Base-by-base conservation (phyloP, 1,284 basidiomycete genomes). In the Malassezia arunalokei region DNA sequence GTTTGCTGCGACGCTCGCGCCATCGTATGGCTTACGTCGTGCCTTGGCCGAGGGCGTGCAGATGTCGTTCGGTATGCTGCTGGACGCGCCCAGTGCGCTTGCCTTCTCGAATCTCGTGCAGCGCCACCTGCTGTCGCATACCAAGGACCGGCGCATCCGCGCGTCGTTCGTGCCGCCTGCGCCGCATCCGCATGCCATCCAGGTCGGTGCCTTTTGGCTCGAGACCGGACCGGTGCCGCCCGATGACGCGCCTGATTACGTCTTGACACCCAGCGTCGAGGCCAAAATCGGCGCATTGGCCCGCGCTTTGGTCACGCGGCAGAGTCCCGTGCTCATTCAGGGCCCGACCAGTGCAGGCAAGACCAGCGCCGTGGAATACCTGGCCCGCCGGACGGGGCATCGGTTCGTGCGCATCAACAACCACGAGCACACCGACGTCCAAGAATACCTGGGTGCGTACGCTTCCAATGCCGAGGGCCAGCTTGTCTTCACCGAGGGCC, bases 391-490 rank as follows among this genome's bases (percentile, higher is more conserved):
- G 54, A 96, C 92, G 0, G 92, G 94, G 0, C 94, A 99, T 76
- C 81, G 82, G 29, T 98, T 98, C 72, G 84, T 99, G 28, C 86
- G 94, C 33, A 96, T 98, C 80, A 98, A 99, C 77, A 98, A 99
- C 68, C 94, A 99, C 76, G 94, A 99, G 66, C 94, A 98, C 71
- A 99, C 94, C 5, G 94, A 99, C 73, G 91, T 77, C 48, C 94
- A 99, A 70, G 94, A 99, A 72, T 99, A 99, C 70, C 79, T 98
- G 46, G 94, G 94, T 6, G 91, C 90, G 0, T 99, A 99, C 68
- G 83, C 92, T 12, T 91, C 92, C 1, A 91, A 98, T 73, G 82
- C 90, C 5, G 74, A 81, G 24, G 94, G 94, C 20, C 92, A 90
- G 73, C 80, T 98, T 14, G 82, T 86, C 11, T 98, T 94, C 76